phyloP scores from a whole-genome alignment of 768 basidiomycete genomes.

The Rhizopogon salebrosus region DNA sequence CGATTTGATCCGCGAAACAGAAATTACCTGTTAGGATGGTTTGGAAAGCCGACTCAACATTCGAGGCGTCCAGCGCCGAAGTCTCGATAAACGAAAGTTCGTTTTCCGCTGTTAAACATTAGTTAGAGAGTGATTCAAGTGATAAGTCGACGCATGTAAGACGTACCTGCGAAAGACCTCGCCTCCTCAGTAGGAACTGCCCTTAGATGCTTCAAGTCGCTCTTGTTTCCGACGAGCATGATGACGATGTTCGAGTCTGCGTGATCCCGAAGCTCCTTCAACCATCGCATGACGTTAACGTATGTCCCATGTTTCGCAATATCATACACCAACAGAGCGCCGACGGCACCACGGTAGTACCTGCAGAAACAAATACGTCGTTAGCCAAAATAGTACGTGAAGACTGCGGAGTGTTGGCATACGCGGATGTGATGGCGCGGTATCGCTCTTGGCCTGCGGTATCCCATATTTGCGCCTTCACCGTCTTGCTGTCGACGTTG shows the following conservation, averaged over 20 bases:
- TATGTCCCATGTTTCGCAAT: conserved; percentile 94
- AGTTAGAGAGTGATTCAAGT: background rate
- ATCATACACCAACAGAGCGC: conserved; percentile 90
- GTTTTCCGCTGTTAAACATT: conserved; percentile 64
- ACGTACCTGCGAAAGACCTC: conserved; percentile 77
- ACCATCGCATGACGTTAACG: conserved; percentile 90
- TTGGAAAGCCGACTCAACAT: conserved; percentile 97
- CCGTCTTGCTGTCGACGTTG: conserved; percentile 89
- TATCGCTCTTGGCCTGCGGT: conserved; percentile 98
- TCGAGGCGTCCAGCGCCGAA: conserved; percentile 98
- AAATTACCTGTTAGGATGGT: conserved; percentile 82
- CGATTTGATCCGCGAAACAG: background rate
- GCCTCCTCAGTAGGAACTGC: conserved; percentile 98
- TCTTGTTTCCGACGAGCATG: conserved; percentile 98
- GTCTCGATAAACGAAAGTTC: conserved; percentile 96
- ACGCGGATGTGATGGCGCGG: conserved; percentile 97
- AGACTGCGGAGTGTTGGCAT: conserved; percentile 20
- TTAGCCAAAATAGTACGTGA: background rate
- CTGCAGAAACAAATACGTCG: conserved; percentile 33
- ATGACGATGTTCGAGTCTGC: conserved; percentile 92
- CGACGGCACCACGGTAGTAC: conserved; percentile 96
- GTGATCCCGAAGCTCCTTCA: conserved; percentile 95
- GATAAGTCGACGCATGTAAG: conserved; percentile 24
- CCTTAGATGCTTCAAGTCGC: conserved; percentile 95
- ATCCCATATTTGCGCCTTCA: conserved; percentile 99